Conservation (phyloP, 2,329 filamentous ascomycete genomes). For the Diaporthe longicolla region DNA sequence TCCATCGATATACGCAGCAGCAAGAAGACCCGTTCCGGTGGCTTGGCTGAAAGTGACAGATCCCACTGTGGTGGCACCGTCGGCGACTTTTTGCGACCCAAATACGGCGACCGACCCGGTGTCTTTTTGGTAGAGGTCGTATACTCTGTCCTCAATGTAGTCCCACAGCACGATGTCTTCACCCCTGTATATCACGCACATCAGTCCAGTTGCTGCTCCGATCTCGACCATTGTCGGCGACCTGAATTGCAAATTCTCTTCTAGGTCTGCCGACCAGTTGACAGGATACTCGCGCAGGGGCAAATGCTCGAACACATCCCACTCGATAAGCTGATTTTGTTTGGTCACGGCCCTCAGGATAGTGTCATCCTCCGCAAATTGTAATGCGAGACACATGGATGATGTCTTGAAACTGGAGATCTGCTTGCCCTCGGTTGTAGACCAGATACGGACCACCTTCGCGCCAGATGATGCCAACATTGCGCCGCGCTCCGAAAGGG, state of each 20-base stretch:
- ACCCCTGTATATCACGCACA: conserved; percentile 49
- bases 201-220: conserved; percentile 41
- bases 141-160: conserved; percentile 41
- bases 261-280: conserved; percentile 40
- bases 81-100: conserved; percentile 34
- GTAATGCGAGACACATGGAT: conserved; percentile 37
- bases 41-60: conserved; percentile 46
- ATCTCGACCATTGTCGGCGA: conserved; percentile 44
- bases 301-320: not conserved
- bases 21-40: conserved; percentile 44
- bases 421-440: conserved; percentile 33
- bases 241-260: conserved; percentile 41
- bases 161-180: conserved; percentile 48
- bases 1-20: conserved; percentile 49
- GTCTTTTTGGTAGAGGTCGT: conserved; percentile 48
- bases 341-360: conserved; percentile 13
- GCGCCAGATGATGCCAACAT: conserved; percentile 42
- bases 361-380: conserved; percentile 33
- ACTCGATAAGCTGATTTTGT: conserved; percentile 29
- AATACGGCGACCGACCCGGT: conserved; percentile 42
- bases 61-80: conserved; percentile 40
- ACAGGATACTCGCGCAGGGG: conserved; percentile 31
- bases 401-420: conserved; percentile 36
- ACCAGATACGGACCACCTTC: conserved; percentile 43
- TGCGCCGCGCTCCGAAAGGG: conserved; percentile 42